Evolutionary conservation across 2,329 filamentous ascomycete species (phyloP), one percentile per base, ranked within the genome.

Genomic region (Apiospora phragmitis): DNA sequence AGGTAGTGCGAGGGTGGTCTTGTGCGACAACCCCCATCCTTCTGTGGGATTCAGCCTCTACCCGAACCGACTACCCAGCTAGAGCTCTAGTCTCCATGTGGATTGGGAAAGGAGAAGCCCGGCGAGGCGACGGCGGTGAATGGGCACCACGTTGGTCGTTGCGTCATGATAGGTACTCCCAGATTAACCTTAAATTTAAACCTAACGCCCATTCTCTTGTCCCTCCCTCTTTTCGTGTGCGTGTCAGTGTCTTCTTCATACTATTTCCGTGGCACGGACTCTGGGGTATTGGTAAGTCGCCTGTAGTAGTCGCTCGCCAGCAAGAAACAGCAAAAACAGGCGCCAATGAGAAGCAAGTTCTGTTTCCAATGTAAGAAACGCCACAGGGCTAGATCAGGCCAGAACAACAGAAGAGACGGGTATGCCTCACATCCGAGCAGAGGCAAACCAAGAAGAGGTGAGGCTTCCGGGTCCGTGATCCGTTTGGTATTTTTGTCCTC

Each of bases 171-270:
- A 38, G 24, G 32, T 35, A 32, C 32, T 32, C 55, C 32, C 29
- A 62, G 55, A 62, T 62, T 62, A 62, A 62, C 55, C 55, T 62
- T 62, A 62, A 32, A 62, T 62, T 62, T 62, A 62, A 32, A n/a
- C 32, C 55, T 38, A 38, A 38, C 55, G 55, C 55, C 55, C 29
- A 12, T 24, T 12, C 9, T 62, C 55, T 62, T 38, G 32, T 62
- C 51, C 16, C 16, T 35, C 6, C 24, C 49, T 55, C 49, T 55
- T 32, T 8, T 26, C 18, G 18, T n/a, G 29, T n/a, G 29, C 24
- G 18, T 2, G 29, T 38, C 55, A n/a, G 43, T 21, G 4, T 16
- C n/a, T n/a, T 38, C 18, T n/a, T 38, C 18, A n/a, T 62, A 9
- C 47, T 4, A 24, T 26, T 49, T 49, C n/a, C n/a, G 14, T 38